phyloP scores from a whole-genome alignment of 345 rosid genomes.

The Microthlaspi erraticum region DNA sequence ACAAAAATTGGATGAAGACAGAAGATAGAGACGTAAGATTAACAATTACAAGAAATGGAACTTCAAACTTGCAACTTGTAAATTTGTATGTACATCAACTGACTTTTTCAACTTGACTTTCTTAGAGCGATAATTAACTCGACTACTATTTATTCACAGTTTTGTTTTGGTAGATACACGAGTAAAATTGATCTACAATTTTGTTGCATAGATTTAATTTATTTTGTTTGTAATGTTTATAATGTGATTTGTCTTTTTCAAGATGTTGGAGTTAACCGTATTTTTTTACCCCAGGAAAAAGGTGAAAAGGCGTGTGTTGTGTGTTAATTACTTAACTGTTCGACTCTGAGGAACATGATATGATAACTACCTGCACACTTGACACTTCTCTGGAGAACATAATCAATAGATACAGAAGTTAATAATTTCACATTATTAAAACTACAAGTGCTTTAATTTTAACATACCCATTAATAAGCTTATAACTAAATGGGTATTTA shows the following conservation, averaged over 20 bases:
- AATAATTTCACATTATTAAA: slow-evolving; percentile 14
- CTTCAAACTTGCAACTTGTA: slow-evolving; percentile 35
- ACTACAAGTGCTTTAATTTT: not conserved
- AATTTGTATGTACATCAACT: slow-evolving; percentile 28
- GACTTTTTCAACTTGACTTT: slow-evolving; percentile 45
- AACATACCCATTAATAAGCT: not conserved
- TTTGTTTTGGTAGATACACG: slow-evolving; percentile 3
- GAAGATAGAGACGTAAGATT: slow-evolving; percentile 7
- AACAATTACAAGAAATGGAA: not conserved
- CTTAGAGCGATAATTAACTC: not conserved
- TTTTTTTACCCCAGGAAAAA: too few species aligned
- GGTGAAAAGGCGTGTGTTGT: slow-evolving; percentile 33
- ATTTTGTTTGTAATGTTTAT: not conserved
- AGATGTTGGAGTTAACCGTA: too few species aligned
- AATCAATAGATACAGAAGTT: slow-evolving; percentile 11
- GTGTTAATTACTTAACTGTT: slow-evolving; percentile 21
- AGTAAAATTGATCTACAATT: not conserved
- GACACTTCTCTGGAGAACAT: slow-evolving; percentile 41
- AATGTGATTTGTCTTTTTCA: not conserved
- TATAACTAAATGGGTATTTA: not conserved
- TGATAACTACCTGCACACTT: slow-evolving; percentile 43
- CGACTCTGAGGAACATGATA: slow-evolving; percentile 35
- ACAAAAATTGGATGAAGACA: not conserved
- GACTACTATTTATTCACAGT: not conserved
- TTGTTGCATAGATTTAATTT: not conserved